Base-by-base conservation (phyloP, 1,284 basidiomycete species). In the Inonotus obliquus region DNA sequence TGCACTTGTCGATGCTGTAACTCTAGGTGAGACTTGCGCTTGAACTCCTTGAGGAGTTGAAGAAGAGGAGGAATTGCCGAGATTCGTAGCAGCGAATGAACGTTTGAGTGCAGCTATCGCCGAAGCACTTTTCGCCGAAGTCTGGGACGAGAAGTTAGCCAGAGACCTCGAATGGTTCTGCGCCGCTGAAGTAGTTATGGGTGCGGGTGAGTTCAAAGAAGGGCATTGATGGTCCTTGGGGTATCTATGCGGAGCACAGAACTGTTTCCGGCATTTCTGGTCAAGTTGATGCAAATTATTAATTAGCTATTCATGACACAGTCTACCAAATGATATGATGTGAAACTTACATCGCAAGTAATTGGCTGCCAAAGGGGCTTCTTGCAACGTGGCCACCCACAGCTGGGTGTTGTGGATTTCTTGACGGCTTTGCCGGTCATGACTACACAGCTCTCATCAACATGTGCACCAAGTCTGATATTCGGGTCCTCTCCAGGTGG, bases 291-390 rank as follows among this genome's bases (percentile, higher is more conserved):
- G 25, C 23, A 25, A 25, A 49, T 19, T 11, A 49, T 19, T 11
- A 25, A 23, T 49, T 10, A 49, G 25, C 4, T 29, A 13, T 21
- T 25, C n/a, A 25, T 14, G 7, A n/a, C 25, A 35, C 17, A 52
- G n/a, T 19, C 48, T 10, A 27, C 13, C 14, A 27, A n/a, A 44
- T 4, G 23, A n/a, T 14, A 44, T n/a, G n/a, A 54, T 9, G 9
- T n/a, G n/a, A n/a, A n/a, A 79, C 87, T 60, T 71, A 92, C 90
- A 58, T 81, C 79, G 66, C 91, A 92, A 21, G 74, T 72, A 56
- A 92, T 92, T 6, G 88, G 87, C 0, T 84, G 78, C 71, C 88
- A 86, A 25, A 92, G 73, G 9, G 84, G 78, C 73, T 92, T 92
- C 60, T 79, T 81, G 69, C 90, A 92, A 68, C 79, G 84, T 17